These are phyloP conservation scores for Cryphonectria carpinicola DNA, from an alignment of 2,329 filamentous ascomycete genomes.

Conservation along the genomic window DNA sequence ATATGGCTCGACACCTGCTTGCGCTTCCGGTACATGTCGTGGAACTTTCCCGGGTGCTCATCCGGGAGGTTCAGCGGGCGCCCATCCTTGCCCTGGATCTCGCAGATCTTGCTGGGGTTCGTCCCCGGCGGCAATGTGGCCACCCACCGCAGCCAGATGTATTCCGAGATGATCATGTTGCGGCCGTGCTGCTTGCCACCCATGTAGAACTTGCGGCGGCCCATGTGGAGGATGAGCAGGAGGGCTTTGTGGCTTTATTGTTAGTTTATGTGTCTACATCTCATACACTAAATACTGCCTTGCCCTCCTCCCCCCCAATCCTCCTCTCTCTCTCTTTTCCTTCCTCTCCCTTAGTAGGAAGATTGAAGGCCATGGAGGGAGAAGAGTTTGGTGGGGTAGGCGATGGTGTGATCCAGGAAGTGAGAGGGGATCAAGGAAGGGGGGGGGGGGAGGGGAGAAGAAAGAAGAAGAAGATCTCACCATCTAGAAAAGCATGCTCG, in stretches of 20 bases:
- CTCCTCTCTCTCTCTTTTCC: neutral
- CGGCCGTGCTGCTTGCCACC: constrained; percentile 66
- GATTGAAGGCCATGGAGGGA: neutral
- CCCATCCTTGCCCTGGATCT: constrained; percentile 34
- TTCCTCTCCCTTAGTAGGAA: neutral
- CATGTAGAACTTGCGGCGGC: constrained; percentile 68
- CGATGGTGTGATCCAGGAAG: neutral
- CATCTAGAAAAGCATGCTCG: constrained; percentile 70
- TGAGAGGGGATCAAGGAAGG: neutral
- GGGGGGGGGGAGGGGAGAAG: neutral
- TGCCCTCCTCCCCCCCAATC: neutral
- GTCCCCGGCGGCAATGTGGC: constrained; percentile 47
- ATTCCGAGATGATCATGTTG: constrained; percentile 72
- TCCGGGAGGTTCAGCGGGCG: constrained; percentile 34
- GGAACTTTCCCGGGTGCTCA: constrained; percentile 38
- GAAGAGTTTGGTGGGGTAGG: neutral
- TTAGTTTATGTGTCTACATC: neutral
- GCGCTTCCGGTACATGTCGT: constrained; percentile 41
- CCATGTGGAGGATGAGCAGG: constrained; percentile 68
- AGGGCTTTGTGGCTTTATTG: constrained; percentile 52
- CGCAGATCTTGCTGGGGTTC: constrained; percentile 35
- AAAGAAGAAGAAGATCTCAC: constrained; percentile 45
- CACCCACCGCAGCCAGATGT: constrained; percentile 62
- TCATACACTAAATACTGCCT: neutral
- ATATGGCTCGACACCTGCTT: constrained; percentile 75